Percentiles rank a stretch among this genome's conserved stretches.
Conservation (phyloP, 2,329 filamentous ascomycete genomes). For the Fusarium sp. region DNA sequence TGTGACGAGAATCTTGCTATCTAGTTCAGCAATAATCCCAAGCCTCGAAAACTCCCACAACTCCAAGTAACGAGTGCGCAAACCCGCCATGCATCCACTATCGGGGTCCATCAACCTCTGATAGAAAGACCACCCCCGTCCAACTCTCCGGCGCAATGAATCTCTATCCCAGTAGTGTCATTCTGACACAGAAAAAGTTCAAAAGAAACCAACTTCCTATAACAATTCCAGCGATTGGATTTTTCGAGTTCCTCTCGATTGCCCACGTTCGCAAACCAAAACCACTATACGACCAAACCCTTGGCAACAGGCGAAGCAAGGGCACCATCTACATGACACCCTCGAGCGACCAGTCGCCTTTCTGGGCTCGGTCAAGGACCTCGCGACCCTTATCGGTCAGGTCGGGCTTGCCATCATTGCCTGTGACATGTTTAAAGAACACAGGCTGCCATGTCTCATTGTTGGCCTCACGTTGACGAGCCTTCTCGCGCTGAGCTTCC, state of each 20-base stretch:
- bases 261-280: slow-evolving; percentile 2
- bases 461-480: slow-evolving; percentile 78
- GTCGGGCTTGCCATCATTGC: slow-evolving; percentile 66
- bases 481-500: slow-evolving; percentile 87
- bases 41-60: slow-evolving; percentile 44
- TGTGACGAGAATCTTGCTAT: slow-evolving; percentile 36
- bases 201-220: slow-evolving; percentile 31
- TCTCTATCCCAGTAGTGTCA: slow-evolving; percentile 45
- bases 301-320: not conserved
- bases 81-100: slow-evolving; percentile 43
- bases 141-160: slow-evolving; percentile 36
- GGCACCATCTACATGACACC: slow-evolving; percentile 49
- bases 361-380: slow-evolving; percentile 64
- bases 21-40: slow-evolving; percentile 33
- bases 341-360: slow-evolving; percentile 63
- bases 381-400: slow-evolving; percentile 64
- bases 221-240: slow-evolving; percentile 34
- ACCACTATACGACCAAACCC: not conserved
- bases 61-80: slow-evolving; percentile 46
- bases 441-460: slow-evolving; percentile 82
- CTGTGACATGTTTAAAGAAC: slow-evolving; percentile 78
- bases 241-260: not conserved
- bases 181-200: slow-evolving; percentile 36
- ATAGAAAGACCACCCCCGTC: slow-evolving; percentile 8
- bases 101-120: slow-evolving; percentile 6